Evolutionary conservation across 805 yeast species (phyloP), one percentile per base, ranked within the genome.

Genomic region (Torulaspora indica): DNA sequence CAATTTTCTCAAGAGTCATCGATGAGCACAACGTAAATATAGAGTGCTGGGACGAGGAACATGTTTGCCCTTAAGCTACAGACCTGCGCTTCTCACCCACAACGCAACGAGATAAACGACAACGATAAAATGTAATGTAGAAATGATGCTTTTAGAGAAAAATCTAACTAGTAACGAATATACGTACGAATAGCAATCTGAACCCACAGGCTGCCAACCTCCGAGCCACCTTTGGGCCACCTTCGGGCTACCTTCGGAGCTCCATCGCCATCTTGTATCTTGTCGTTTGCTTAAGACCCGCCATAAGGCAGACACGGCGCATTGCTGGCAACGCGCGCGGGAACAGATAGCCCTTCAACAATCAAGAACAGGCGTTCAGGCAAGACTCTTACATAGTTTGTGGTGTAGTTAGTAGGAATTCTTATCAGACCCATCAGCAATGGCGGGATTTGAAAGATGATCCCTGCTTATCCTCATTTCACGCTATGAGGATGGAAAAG

Each of bases 1-100:
- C 56, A 33, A 45, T 56, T 8, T 61, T 48, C 42, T 47, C 50
- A 32, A 53, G 63, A 39, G 29, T 41, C 7, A 33, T 42, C 30
- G 60, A 43, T 75, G 79, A 74, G 54, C 76, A 74, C 46, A 72
- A 82, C 52, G 74, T 72, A 46, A 73, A 71, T 37, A 63, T 69
- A 39, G 84, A 78, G 47, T 77, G 77, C 52, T 86, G 95, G 95
- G 73, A 71, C 38, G 91, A 85, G 60, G 72, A 70, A 42, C 91
- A 85, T 55, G 84, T 86, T 3, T 85, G 95, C 63, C 95, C 95
- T 4, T 84, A 51, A 12, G 9, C 12, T 22, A 4, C n/a, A 8
- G 8, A 23, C 25, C 25, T 25, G n/a, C n/a, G 28, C 7, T 8
- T 9, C 3, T 25, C n/a, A 25, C 5, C 12, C 18, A 31, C 18